Percentiles rank a stretch among this genome's conserved stretches.
Evolutionary conservation across 495 filamentous ascomycete species (phyloP).

Genomic region (Penicillium waksmanii): DNA sequence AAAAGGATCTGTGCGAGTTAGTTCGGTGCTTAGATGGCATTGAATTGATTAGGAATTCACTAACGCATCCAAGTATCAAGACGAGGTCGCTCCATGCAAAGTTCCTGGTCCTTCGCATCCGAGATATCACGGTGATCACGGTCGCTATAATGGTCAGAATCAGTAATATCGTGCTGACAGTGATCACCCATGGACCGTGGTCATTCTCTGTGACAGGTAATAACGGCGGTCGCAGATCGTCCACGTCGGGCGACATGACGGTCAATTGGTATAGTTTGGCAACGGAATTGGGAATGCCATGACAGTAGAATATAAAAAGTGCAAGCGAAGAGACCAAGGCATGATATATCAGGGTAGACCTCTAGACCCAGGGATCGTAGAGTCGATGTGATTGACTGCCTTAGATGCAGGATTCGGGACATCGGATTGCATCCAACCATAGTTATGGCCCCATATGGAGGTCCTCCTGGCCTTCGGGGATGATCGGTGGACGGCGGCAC

Average conservation of each 20-base stretch:
- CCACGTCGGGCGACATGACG: conserved; percentile 6
- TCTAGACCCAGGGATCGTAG: no score
- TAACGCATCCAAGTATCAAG: conserved; percentile 12
- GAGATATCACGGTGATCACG: conserved; percentile 9
- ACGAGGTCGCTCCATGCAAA: conserved; percentile 9
- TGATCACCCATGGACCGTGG: conserved; percentile 19
- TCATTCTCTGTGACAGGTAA: conserved; percentile 15
- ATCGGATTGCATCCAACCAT: no score
- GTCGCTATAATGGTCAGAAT: conserved; percentile 11
- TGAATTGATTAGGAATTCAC: not conserved
- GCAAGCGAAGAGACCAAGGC: no score
- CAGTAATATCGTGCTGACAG: conserved; percentile 18
- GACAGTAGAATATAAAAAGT: no score
- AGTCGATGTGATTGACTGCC: no score
- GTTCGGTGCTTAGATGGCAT: not conserved
- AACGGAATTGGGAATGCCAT: no score
- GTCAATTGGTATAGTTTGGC: not conserved
- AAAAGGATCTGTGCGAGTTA: not conserved
- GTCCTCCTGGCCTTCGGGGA: no score
- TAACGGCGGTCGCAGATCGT: conserved; percentile 4
- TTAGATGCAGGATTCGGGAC: no score
- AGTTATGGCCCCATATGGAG: no score
- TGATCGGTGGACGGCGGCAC: no score
- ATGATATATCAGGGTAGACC: no score
- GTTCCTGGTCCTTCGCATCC: conserved; percentile 7